Evolutionary conservation across 495 filamentous ascomycete genomes (phyloP).

Genomic region (Hyaloscypha finlandica): DNA sequence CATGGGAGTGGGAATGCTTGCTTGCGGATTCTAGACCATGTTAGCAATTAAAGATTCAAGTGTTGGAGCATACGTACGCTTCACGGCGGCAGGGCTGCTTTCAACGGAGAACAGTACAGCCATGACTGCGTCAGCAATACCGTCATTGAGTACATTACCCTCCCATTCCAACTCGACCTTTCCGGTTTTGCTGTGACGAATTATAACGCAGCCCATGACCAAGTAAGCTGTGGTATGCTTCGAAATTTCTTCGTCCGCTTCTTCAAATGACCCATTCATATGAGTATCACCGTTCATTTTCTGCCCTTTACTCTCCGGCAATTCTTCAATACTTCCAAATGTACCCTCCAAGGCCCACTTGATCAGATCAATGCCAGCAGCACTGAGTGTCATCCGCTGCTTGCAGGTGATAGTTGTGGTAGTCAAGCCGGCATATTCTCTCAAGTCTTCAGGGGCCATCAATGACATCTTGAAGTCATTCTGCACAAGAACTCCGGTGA

Average conservation of each 20-base stretch:
- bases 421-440: constrained; percentile 92
- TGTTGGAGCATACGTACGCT: constrained; percentile 58
- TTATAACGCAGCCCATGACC: constrained; percentile 87
- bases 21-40: constrained; percentile 44
- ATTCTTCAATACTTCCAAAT: constrained; percentile 81
- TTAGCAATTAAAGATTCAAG: constrained; percentile 4
- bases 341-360: constrained; percentile 93
- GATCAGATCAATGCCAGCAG: constrained; percentile 87
- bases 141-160: constrained; percentile 95
- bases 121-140: constrained; percentile 93
- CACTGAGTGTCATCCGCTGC: constrained; percentile 80
- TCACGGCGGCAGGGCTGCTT: constrained; percentile 91
- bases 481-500: constrained; percentile 90
- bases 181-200: constrained; percentile 67
- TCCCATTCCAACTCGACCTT: constrained; percentile 95
- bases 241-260: constrained; percentile 59
- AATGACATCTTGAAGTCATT: constrained; percentile 95
- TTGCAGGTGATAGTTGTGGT: constrained; percentile 92
- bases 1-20: constrained; percentile 61
- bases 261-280: constrained; percentile 51
- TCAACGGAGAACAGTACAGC: constrained; percentile 88
- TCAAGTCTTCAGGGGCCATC: constrained; percentile 94
- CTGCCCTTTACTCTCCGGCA: constrained; percentile 48
- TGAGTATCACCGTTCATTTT: constrained; percentile 48
- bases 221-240: constrained; percentile 61